Conservation (phyloP, 2,329 filamentous ascomycete genomes). For the Delphinella strobiligena region DNA sequence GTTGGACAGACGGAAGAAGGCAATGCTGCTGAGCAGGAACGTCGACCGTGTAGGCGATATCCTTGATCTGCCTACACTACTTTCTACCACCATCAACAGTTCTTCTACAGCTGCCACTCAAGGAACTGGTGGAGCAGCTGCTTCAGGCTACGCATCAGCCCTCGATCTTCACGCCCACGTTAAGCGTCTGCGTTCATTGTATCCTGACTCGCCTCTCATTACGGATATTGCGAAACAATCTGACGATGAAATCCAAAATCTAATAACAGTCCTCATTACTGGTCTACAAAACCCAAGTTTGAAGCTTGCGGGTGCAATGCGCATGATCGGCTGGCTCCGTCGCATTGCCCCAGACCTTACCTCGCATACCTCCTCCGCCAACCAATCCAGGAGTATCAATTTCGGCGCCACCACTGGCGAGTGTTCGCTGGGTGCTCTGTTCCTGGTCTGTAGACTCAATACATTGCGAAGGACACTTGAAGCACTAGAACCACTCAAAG, state of each 20-base stretch:
- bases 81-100: slow-evolving; percentile 64
- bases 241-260: slow-evolving; percentile 75
- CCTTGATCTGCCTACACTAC: slow-evolving; percentile 73
- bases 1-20: slow-evolving; percentile 62
- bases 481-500: slow-evolving; percentile 72
- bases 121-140: slow-evolving; percentile 30
- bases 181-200: slow-evolving; percentile 69
- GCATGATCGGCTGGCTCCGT: slow-evolving; percentile 83
- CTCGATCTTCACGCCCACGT: slow-evolving; percentile 92
- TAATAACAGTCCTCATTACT: slow-evolving; percentile 72
- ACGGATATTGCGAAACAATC: slow-evolving; percentile 63
- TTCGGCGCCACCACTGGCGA: slow-evolving; percentile 27
- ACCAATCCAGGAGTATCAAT: slow-evolving; percentile 1
- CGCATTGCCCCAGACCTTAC: slow-evolving; percentile 74
- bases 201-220: slow-evolving; percentile 67
- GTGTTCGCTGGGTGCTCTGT: slow-evolving; percentile 66
- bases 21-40: slow-evolving; percentile 72
- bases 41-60: slow-evolving; percentile 83
- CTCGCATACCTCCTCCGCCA: neutral
- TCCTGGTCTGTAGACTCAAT: slow-evolving; percentile 73
- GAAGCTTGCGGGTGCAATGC: slow-evolving; percentile 79
- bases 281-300: slow-evolving; percentile 66
- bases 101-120: slow-evolving; percentile 31
- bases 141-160: slow-evolving; percentile 61
- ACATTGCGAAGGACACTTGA: slow-evolving; percentile 70